Base-by-base conservation (phyloP, 1,139 yeast species). In the Pichia sp. region DNA sequence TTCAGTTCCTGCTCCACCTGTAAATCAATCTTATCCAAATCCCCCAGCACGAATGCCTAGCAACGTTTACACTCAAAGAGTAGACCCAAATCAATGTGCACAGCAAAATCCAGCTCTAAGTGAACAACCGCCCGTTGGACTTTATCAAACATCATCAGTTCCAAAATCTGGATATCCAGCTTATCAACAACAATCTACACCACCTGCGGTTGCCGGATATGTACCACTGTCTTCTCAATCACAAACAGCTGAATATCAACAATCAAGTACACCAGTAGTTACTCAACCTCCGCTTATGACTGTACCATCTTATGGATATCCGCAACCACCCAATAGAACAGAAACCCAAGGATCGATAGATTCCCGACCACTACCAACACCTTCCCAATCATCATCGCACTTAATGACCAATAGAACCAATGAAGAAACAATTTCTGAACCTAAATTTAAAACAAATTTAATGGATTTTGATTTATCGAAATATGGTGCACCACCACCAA, bases 401-500 rank as follows among this genome's bases (percentile, higher is more conserved):
- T 9, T 25, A 33, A 16, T 24, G 2, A 24, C 11, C 6, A 28
- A 16, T 24, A 8, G 26, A 16, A 12, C 50, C 2, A 43, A 38
- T 31, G 50, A 51, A 36, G 60, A 57, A 30, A 40, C 46, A 4
- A 51, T 54, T 26, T 48, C 44, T 6, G 62, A 56, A 33, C 62
- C 64, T 3, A 55, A 52, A 40, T 59, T 59, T 44, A 57, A 57
- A 35, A 55, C 52, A 0, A 58, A 58, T 33, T 42, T 61, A 26
- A 51, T 61, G 59, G 63, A 62, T 2, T 57, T 65, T 38, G 66
- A 64, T 49, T 43, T 60, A 12, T 51, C 52, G 35, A 61, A 59
- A 23, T 60, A 55, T 49, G 70, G 66, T 5, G 61, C 67, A 3
- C 64, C 65, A 3, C 67, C 65, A 9, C 65, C 66, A n/a, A 60